phyloP scores from a whole-genome alignment of 225 moss, liverwort and hornwort species.

The Pleurozium schreberi region DNA sequence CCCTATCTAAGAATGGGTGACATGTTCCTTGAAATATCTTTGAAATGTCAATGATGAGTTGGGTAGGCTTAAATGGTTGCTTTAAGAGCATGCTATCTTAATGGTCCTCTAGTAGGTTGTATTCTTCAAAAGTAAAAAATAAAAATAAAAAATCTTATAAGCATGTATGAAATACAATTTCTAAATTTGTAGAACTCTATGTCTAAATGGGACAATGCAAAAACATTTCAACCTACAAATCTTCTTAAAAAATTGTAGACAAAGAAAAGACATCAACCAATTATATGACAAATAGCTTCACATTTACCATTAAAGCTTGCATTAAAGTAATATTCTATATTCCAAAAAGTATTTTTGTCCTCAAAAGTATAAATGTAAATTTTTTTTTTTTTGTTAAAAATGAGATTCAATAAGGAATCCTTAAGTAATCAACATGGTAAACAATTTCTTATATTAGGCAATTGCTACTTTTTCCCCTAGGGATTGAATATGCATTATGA shows the following conservation, averaged over 20 bases:
- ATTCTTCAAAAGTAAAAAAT: not conserved
- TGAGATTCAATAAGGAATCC: no score
- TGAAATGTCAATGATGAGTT: no score
- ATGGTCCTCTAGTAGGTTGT: not conserved
- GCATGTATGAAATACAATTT: not conserved
- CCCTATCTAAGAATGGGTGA: no score
- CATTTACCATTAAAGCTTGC: not conserved
- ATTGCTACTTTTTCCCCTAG: fast-evolving
- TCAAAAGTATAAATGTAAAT: not conserved
- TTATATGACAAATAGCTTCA: not conserved
- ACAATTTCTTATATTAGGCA: fast-evolving
- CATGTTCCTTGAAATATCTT: no score
- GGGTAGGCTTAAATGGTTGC: no score
- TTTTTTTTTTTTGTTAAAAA: no score
- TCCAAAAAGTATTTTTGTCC: fast-evolving
- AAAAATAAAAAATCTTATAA: fast-evolving
- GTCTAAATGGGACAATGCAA: not conserved
- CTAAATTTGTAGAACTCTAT: fast-evolving
- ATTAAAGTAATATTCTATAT: not conserved
- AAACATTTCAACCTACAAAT: not conserved
- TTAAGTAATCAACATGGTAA: fast-evolving
- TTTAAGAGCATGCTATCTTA: no score
- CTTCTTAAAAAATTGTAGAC: not conserved
- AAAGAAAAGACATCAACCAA: not conserved
- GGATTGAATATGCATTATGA: not conserved